Conservation (phyloP, 495 filamentous ascomycete genomes). For the Aspergillus homomorphus region DNA sequence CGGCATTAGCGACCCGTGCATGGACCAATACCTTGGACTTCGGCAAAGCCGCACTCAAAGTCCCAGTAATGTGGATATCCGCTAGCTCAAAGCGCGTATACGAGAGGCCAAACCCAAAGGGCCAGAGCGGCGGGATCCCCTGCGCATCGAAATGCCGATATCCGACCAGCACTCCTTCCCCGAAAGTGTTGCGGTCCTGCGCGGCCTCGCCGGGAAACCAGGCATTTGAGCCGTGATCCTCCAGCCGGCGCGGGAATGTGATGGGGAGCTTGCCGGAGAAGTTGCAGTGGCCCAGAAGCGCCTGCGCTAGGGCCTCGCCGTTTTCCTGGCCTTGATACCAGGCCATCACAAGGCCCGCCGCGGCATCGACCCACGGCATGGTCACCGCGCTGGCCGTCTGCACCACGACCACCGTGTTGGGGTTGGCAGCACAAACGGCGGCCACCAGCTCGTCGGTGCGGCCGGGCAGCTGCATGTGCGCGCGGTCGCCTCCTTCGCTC, state of each 20-base stretch:
- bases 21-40: no score
- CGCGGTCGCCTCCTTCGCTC: constrained; percentile 3
- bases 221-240: constrained; percentile 62
- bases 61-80: no score
- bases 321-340: constrained; percentile 61
- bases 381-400: constrained; percentile 36
- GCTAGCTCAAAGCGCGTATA: constrained; percentile 60
- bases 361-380: constrained; percentile 69
- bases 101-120: constrained; percentile 71
- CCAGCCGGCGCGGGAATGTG: constrained; percentile 55
- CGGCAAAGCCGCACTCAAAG: no score
- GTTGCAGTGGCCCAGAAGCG: constrained; percentile 56
- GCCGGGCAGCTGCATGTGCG: constrained; percentile 6
- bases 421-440: neutral
- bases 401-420: constrained; percentile 1
- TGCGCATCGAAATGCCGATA: constrained; percentile 70
- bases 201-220: constrained; percentile 65
- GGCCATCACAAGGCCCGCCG: constrained; percentile 59
- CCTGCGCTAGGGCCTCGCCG: constrained; percentile 48
- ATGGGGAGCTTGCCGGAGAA: constrained; percentile 48
- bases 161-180: constrained; percentile 66
- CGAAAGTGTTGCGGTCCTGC: constrained; percentile 6
- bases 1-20: no score
- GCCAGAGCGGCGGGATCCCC: constrained; percentile 57
- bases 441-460: neutral